Base-by-base conservation (phyloP, 176 grass and related monocot genomes). In the Oryza glaberrima region DNA sequence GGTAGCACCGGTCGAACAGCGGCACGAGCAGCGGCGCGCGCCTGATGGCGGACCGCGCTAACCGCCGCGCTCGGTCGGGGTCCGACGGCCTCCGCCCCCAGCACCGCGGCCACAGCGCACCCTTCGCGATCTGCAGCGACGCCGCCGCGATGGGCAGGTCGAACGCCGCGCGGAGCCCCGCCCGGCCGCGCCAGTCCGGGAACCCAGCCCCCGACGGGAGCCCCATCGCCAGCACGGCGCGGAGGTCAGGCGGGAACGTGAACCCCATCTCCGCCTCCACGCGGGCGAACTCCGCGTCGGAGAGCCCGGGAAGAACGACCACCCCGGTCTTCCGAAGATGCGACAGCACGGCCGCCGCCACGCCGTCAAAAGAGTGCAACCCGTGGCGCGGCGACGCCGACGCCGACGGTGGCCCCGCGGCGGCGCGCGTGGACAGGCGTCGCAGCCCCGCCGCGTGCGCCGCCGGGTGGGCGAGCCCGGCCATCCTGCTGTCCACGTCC, bases 241-340 rank as follows among this genome's bases (percentile, higher is more conserved):
- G 90, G 72, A 98, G 93, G 90, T 98, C 96, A 0, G 96, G 96
- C 20, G 93, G 96, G 85, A 98, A 98, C 14, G 86, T 82, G 89
- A 98, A 94, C 0, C 89, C 90, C 30, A 98, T 44, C 77, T 91
- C 89, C 51, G 96, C 93, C 81, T 99, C 96, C 3, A 84, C 81
- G 22, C 92, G 91, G 25, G 88, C 75, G 45, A 99, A 64, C 88
- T 99, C 92, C 6, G 78, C 15, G 43, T 99, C 97, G 1, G 91
- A 67, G 30, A 99, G 91, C 9, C 94, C 94, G 2, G 88, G 88
- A 7, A 77, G 86, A 67, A 95, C 17, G 41, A 75, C 22, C 38
- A 99, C 86, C 16, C 88, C 89, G 30, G 78, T 84, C 2, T 82
- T 48, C 23, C 86, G 82, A 81, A 99, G 97, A 86, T 91, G 91